These are phyloP conservation scores for Alternaria solani DNA, from an alignment of 2,329 filamentous ascomycete species.

Conservation along the genomic window DNA sequence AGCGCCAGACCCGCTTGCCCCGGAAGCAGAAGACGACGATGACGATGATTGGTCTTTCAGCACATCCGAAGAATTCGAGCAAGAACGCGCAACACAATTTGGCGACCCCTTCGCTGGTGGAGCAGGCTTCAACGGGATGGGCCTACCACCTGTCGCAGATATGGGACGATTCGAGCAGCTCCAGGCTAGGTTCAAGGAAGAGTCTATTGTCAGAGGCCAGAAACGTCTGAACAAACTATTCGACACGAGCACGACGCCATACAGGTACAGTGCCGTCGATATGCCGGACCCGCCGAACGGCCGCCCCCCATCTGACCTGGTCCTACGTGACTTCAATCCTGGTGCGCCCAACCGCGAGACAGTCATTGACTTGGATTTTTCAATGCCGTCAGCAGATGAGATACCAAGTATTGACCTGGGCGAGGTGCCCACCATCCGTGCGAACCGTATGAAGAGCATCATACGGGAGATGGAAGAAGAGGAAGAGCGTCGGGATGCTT, in stretches of 20 bases:
- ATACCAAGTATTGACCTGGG: conserved; percentile 55
- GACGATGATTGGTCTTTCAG: conserved; percentile 71
- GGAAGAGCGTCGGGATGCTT: conserved; percentile 47
- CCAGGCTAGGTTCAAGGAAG: conserved; percentile 63
- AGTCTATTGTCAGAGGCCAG: conserved; percentile 65
- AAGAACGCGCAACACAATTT: conserved; percentile 51
- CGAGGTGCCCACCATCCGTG: conserved; percentile 64
- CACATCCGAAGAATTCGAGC: conserved; percentile 68
- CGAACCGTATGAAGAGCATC: conserved; percentile 61
- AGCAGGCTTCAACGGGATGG: conserved; percentile 46
- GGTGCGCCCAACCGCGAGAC: conserved; percentile 58
- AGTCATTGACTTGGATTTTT: conserved; percentile 66
- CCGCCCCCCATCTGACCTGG: conserved; percentile 63
- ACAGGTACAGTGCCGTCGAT: conserved; percentile 64
- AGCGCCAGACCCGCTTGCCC: conserved; percentile 60
- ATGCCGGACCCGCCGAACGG: conserved; percentile 50
- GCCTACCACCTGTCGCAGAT: conserved; percentile 42
- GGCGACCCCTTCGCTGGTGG: conserved; percentile 56
- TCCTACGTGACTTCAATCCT: conserved; percentile 57
- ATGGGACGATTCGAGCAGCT: conserved; percentile 47
- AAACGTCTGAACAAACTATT: conserved; percentile 66
- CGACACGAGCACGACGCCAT: conserved; percentile 63
- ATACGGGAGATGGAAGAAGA: conserved; percentile 54
- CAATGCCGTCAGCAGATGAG: conserved; percentile 48
- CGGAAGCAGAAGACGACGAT: conserved; percentile 52